Evolutionary conservation across 306 rosid species (phyloP).

Genomic region (Malus orientalis): DNA sequence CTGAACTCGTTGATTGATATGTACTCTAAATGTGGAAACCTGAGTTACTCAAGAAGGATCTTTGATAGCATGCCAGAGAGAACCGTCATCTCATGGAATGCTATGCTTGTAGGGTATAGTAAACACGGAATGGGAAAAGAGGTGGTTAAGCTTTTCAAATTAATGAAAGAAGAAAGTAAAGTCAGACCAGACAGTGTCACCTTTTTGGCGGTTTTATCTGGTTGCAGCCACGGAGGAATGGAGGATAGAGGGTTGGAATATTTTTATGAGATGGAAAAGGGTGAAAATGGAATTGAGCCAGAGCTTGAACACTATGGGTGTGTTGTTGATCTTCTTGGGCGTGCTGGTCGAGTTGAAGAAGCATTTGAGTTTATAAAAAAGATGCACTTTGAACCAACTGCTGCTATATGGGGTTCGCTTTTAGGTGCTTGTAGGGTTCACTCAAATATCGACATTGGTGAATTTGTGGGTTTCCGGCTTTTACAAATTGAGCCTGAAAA

Average conservation of each 20-base stretch:
- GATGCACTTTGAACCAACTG: conserved; percentile 63
- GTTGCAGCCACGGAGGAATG: conserved; percentile 85
- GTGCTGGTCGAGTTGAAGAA: conserved; percentile 56
- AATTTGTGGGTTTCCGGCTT: conserved; percentile 52
- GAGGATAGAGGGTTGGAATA: conserved; percentile 64
- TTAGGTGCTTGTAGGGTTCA: conserved; percentile 82
- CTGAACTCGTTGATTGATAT: conserved; percentile 81
- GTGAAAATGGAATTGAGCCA: conserved; percentile 46
- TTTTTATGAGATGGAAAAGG: conserved; percentile 51
- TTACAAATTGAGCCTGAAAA: conserved; percentile 74
- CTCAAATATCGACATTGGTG: conserved; percentile 55
- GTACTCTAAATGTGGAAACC: conserved; percentile 91
- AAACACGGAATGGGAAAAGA: conserved; percentile 86
- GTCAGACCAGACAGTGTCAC: conserved; percentile 70
- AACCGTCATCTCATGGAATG: conserved; percentile 82
- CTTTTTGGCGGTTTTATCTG: conserved; percentile 73
- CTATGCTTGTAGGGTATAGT: conserved; percentile 79
- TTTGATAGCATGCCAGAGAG: conserved; percentile 66
- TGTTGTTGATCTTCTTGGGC: conserved; percentile 84
- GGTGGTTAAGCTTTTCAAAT: conserved; percentile 61
- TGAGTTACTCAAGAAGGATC: conserved; percentile 54
- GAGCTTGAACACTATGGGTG: conserved; percentile 78
- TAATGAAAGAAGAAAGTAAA: conserved; percentile 57
- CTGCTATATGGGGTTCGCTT: conserved; percentile 83
- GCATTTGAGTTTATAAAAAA: conserved; percentile 55